These are phyloP conservation scores for Podila epicladia DNA, from an alignment of 192 early-diverging fungal genomes.

Conservation along the genomic window DNA sequence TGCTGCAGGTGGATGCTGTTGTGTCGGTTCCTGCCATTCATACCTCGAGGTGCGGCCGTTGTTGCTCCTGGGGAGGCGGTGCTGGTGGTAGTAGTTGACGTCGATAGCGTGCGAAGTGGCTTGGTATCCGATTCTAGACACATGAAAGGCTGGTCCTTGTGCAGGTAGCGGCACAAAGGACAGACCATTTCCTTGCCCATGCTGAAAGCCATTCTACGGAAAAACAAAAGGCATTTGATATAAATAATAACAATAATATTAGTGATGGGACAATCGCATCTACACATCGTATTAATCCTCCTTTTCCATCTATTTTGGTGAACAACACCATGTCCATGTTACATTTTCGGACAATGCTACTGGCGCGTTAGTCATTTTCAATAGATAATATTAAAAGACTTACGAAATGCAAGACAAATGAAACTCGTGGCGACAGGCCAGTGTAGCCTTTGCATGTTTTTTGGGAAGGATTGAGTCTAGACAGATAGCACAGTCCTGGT, in stretches of 20 bases:
- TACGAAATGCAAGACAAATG: slow-evolving; percentile 53
- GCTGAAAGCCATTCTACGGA: slow-evolving; percentile 33
- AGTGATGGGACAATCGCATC: too few species aligned
- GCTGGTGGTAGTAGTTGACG: slow-evolving; percentile 2
- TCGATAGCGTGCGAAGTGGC: neutral
- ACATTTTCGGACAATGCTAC: too few species aligned
- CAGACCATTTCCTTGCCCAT: slow-evolving; percentile 52
- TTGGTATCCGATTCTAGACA: slow-evolving; percentile 12
- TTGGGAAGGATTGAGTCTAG: slow-evolving; percentile 36
- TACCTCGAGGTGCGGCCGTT: slow-evolving; percentile 8
- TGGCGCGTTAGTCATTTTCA: neutral
- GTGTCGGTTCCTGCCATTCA: slow-evolving; percentile 9
- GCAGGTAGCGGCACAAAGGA: slow-evolving; percentile 41
- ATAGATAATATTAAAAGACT: slow-evolving; percentile 1
- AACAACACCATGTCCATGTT: too few species aligned
- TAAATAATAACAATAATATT: too few species aligned
- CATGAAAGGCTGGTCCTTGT: slow-evolving; percentile 52
- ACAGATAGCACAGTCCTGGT: slow-evolving; percentile 38
- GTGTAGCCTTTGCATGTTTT: slow-evolving; percentile 43
- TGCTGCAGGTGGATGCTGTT: slow-evolving; percentile 47
- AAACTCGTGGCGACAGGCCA: slow-evolving; percentile 48
- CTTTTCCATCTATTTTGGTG: too few species aligned
- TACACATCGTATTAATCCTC: too few species aligned
- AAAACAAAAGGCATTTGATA: neutral
- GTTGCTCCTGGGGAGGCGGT: slow-evolving; percentile 8